phyloP scores from a whole-genome alignment of 2,329 filamentous ascomycete species.

The Aplosporella prunicola region DNA sequence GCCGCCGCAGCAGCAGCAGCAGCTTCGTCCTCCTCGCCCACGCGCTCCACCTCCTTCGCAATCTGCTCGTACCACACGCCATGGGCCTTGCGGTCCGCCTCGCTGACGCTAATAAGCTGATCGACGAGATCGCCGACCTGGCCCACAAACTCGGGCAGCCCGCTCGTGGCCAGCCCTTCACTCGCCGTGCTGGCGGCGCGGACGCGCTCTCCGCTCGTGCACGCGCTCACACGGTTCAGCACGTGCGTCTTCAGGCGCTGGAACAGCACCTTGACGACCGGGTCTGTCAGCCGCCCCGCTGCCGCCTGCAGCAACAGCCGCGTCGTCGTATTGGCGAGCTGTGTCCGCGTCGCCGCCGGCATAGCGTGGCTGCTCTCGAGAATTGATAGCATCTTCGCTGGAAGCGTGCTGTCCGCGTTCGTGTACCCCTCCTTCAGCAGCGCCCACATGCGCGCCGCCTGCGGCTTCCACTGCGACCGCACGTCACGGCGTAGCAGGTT shows the following conservation, averaged over 20 bases:
- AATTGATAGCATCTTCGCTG: slow-evolving; percentile 37
- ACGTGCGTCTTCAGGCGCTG: slow-evolving; percentile 59
- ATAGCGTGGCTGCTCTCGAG: slow-evolving; percentile 43
- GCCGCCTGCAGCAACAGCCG: slow-evolving; percentile 46
- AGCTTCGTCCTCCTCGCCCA: slow-evolving; percentile 15
- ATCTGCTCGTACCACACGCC: slow-evolving; percentile 62
- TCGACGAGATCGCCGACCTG: slow-evolving; percentile 62
- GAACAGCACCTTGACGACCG: slow-evolving; percentile 58
- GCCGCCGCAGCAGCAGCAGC: too few relatives aligned
- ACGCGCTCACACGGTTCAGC: slow-evolving; percentile 53
- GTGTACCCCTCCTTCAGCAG: slow-evolving; percentile 52
- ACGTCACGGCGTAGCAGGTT: slow-evolving; percentile 76
- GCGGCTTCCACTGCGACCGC: slow-evolving; percentile 64
- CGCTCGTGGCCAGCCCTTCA: slow-evolving; percentile 59
- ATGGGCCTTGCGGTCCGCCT: slow-evolving; percentile 59
- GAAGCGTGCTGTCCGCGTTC: slow-evolving; percentile 42
- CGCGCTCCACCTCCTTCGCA: slow-evolving; percentile 43
- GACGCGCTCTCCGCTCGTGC: slow-evolving; percentile 60
- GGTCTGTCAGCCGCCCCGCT: slow-evolving; percentile 44
- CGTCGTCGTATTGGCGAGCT: slow-evolving; percentile 34
- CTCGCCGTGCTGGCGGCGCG: slow-evolving; percentile 58
- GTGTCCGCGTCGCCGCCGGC: slow-evolving; percentile 36
- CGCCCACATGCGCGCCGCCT: slow-evolving; percentile 60
- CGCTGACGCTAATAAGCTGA: slow-evolving; percentile 53
- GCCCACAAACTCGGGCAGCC: slow-evolving; percentile 64